Conservation (phyloP, 148 eudicot genomes). For the Heliosperma pusillum region DNA sequence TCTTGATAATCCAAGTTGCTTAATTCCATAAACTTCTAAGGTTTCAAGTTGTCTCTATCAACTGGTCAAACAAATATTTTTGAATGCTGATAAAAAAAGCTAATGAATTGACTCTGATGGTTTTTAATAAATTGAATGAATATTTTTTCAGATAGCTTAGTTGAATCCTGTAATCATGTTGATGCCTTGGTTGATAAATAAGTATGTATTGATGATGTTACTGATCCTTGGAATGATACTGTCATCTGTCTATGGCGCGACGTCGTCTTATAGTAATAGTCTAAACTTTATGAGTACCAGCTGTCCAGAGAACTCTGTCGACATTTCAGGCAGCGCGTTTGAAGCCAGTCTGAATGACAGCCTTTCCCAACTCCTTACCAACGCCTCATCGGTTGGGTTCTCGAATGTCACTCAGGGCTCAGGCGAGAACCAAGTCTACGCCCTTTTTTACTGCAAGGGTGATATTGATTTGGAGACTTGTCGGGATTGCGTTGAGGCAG, state of each 20-base stretch:
- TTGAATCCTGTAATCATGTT: neutral
- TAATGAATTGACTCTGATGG: neutral
- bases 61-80: neutral
- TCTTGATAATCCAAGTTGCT: neutral
- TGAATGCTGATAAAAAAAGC: neutral
- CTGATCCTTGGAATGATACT: constrained; percentile 4
- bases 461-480: constrained; percentile 15
- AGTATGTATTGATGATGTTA: neutral
- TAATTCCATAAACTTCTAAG: neutral
- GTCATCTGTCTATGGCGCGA: neutral
- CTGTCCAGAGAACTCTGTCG: neutral
- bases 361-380: constrained; percentile 4
- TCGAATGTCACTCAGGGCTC: constrained; percentile 1
- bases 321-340: constrained; percentile 2
- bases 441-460: constrained; percentile 32
- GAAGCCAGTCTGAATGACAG: constrained; percentile 16
- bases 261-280: neutral
- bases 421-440: constrained; percentile 19
- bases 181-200: neutral
- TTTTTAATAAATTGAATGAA: too few relatives aligned
- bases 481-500: constrained; percentile 14
- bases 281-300: neutral
- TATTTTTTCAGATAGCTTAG: too few relatives aligned
- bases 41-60: neutral
- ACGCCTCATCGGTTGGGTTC: constrained; percentile 2